Evolutionary conservation across 495 filamentous ascomycete species (phyloP), one percentile per base, ranked within the genome.

Genomic region (Lentithecium fluviatile): DNA sequence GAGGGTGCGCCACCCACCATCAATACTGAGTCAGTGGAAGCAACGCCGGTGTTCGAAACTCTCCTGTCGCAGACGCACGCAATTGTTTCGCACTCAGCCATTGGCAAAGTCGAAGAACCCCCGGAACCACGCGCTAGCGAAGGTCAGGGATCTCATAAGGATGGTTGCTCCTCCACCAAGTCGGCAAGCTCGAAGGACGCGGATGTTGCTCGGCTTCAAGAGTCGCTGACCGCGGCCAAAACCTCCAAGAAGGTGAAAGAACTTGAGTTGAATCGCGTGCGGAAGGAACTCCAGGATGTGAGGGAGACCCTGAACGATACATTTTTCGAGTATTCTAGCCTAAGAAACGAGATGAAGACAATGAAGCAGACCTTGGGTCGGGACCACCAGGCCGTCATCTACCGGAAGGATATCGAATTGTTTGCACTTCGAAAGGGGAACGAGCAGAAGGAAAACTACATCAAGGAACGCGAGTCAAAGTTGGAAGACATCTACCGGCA

Each of bases 371-470:
- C 52, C n/a, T 24, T 56, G 25, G 60, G 52, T 1, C 60, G 60
- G 17, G 60, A 63, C 26, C 60, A 63, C 26, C 60, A 63, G 38
- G 45, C 60, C 25, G 36, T 47, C 29, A 57, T 63, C 38, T 63
- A 63, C 24, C 52, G 60, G 29, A 63, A 63, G 34, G 60, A 63
- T 52, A 63, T 63, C 46, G 60, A 63, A 19, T 25, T 63, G 46
- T 63, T 63, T 47, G 60, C 60, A 12, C 52, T 63, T 7, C 60
- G 60, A 2, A 63, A 63, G 45, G 38, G n/a, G 1, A 63, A 51
- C 20, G 60, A 63, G 20, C 60, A 57, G 40, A 63, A 63, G 26
- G 60, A 63, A 20, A 52, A 20, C 34, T 53, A 43, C 45, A 52
- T 57, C 37, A 51, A 57, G 26, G 60, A 63, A 6, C 48, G 24